Base-by-base conservation (phyloP, 1,139 yeast species). In the Candida glucosophila region DNA sequence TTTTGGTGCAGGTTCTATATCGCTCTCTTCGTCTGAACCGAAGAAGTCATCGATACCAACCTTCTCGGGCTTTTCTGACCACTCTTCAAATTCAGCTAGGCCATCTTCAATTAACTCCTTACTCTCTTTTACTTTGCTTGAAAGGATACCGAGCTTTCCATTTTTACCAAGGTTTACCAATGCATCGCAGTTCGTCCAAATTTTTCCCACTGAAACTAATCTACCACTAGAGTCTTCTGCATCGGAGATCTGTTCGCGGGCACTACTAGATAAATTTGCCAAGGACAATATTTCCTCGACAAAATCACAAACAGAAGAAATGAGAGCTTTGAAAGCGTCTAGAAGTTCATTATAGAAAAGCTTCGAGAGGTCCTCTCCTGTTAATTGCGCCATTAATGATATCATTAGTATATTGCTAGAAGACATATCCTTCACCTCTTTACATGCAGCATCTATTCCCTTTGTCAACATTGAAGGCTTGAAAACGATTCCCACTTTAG, bases 401-500 rank as follows among this genome's bases (percentile, higher is more conserved):
- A 70, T 45, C 23, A 67, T 40, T 27, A 73, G 55, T 5, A 71
- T 55, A 3, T 61, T 29, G 5, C 61, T 47, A 26, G 68, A 70
- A 5, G 70, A 55, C 21, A 71, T 49, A 21, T 69, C 69, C 31
- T 63, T 67, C 7, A 77, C 37, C 19, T 80, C 76, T 15, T 54
- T 57, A 35, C 52, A 63, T 1, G 80, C 77, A 0, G 83, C 73
- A 10, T 52, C 59, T 41, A 36, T 67, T 31, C 41, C 50, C 35
- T 33, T 60, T 1, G 11, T 17, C 22, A 62, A 37, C 25, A 47
- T 67, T 5, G 73, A 73, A 1, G 86, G 81, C 39, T 76, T 73
- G 50, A 76, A 78, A 1, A 83, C 69, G 20, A 83, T 73, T 5
- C 93, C 94, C 3, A 80, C 60, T 47, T 81, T 82, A 3, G 94